These are phyloP conservation scores for Yarrowia porcina DNA, from an alignment of 805 yeast species.

Conservation along the genomic window DNA sequence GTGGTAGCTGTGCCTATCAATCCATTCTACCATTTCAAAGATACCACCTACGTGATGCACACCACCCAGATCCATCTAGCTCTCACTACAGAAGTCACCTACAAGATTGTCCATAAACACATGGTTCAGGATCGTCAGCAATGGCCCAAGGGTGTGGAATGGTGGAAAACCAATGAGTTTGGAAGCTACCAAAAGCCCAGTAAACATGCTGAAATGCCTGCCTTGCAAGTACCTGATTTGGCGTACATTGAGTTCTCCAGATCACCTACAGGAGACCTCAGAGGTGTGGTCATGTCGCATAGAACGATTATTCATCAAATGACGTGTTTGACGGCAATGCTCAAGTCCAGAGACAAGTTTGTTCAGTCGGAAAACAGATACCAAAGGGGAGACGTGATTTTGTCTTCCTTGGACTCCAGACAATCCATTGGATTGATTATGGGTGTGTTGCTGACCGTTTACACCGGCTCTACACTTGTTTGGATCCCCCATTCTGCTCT, in stretches of 20 bases:
- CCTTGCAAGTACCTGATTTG: slow-evolving; percentile 70
- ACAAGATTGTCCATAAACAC: slow-evolving; percentile 68
- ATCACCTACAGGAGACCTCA: slow-evolving; percentile 82
- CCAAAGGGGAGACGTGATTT: slow-evolving; percentile 45
- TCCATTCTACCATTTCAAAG: slow-evolving; percentile 63
- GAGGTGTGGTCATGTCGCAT: slow-evolving; percentile 93
- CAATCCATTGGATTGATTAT: slow-evolving; percentile 82
- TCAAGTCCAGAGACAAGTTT: slow-evolving; percentile 44
- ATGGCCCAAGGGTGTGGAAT: slow-evolving; percentile 72
- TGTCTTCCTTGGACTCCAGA: slow-evolving; percentile 65
- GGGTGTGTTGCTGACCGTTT: slow-evolving; percentile 77
- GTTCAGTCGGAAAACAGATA: slow-evolving; percentile 44
- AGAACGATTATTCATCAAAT: slow-evolving; percentile 85
- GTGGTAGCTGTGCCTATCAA: slow-evolving; percentile 92
- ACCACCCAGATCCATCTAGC: slow-evolving; percentile 74
- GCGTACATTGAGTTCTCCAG: slow-evolving; percentile 92
- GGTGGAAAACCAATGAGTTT: slow-evolving; percentile 84
- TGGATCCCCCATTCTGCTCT: slow-evolving; percentile 75
- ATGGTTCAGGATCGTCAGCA: slow-evolving; percentile 45
- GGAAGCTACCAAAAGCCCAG: slow-evolving; percentile 63
- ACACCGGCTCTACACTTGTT: slow-evolving; percentile 74
- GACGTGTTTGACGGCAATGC: slow-evolving; percentile 65
- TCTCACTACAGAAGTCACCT: slow-evolving; percentile 74
- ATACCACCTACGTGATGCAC: slow-evolving; percentile 67
- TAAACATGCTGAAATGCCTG: slow-evolving; percentile 57